Conservation (phyloP, 2,329 filamentous ascomycete genomes). For the Fusarium heterosporum region DNA sequence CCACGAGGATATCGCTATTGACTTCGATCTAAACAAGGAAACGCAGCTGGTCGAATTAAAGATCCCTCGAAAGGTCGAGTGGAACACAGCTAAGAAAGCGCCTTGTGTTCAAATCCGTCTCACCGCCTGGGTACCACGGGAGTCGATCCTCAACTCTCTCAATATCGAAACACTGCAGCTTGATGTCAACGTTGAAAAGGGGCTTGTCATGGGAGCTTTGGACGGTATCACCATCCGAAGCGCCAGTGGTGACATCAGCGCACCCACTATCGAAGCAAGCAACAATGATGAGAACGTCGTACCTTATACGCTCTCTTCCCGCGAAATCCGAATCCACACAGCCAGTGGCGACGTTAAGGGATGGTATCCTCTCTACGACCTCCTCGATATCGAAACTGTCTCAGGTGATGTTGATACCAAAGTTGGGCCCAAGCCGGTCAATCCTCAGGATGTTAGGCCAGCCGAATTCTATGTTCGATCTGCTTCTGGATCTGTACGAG, state of each 20-base stretch:
- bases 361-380: slow-evolving; percentile 64
- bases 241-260: slow-evolving; percentile 54
- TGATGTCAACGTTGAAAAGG: slow-evolving; percentile 55
- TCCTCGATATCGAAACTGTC: slow-evolving; percentile 57
- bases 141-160: slow-evolving; percentile 54
- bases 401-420: slow-evolving; percentile 58
- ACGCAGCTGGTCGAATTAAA: slow-evolving; percentile 55
- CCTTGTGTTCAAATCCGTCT: slow-evolving; percentile 63
- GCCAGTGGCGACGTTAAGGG: slow-evolving; percentile 60
- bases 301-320: slow-evolving; percentile 58
- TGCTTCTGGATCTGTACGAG: slow-evolving; percentile 57
- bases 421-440: slow-evolving; percentile 57
- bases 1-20: slow-evolving; percentile 55
- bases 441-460: slow-evolving; percentile 50
- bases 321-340: slow-evolving; percentile 57
- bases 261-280: slow-evolving; percentile 48
- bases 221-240: slow-evolving; percentile 51
- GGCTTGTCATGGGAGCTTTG: slow-evolving; percentile 53
- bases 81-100: slow-evolving; percentile 37
- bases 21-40: slow-evolving; percentile 49
- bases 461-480: slow-evolving; percentile 58
- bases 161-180: slow-evolving; percentile 54
- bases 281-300: slow-evolving; percentile 42
- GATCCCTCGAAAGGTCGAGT: slow-evolving; percentile 53
- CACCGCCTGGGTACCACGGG: slow-evolving; percentile 60